These are phyloP conservation scores for Sclerotinia subarctica DNA, from an alignment of 2,329 filamentous ascomycete species.

Conservation along the genomic window DNA sequence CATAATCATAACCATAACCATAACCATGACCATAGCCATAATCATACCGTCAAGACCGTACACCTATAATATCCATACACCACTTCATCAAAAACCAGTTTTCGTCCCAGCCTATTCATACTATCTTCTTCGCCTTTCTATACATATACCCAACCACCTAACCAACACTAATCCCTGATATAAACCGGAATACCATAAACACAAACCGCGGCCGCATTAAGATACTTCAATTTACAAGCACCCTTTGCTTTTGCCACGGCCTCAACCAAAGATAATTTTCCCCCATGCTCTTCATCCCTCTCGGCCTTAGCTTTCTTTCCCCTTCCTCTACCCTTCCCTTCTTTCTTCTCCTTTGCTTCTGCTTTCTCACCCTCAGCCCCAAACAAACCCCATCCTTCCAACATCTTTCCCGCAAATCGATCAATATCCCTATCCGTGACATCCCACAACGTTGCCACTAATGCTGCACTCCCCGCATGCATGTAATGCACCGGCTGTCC, in stretches of 20 bases:
- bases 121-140: background rate
- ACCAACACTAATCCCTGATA: slow-evolving; percentile 25
- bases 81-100: background rate
- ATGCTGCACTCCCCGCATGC: slow-evolving; percentile 78
- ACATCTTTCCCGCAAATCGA: slow-evolving; percentile 74
- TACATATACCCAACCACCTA: background rate
- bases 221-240: slow-evolving; percentile 82
- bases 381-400: slow-evolving; percentile 81
- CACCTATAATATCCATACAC: slow-evolving; percentile 1
- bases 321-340: slow-evolving; percentile 29
- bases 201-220: slow-evolving; percentile 90
- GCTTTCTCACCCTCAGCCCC: slow-evolving; percentile 36
- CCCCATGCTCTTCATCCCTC: slow-evolving; percentile 33
- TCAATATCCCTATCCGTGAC: slow-evolving; percentile 98
- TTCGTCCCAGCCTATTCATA: background rate
- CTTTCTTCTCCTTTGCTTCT: slow-evolving; percentile 35
- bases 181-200: slow-evolving; percentile 93
- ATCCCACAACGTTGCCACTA: slow-evolving; percentile 94
- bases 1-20: background rate
- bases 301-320: slow-evolving; percentile 35
- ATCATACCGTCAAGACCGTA: background rate
- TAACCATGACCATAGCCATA: background rate
- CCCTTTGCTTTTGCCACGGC: slow-evolving; percentile 73
- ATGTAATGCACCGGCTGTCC: slow-evolving; percentile 91
- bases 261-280: slow-evolving; percentile 64